These are phyloP conservation scores for Actinomucor elegans DNA, from an alignment of 371 early-diverging fungal species.

Conservation along the genomic window DNA sequence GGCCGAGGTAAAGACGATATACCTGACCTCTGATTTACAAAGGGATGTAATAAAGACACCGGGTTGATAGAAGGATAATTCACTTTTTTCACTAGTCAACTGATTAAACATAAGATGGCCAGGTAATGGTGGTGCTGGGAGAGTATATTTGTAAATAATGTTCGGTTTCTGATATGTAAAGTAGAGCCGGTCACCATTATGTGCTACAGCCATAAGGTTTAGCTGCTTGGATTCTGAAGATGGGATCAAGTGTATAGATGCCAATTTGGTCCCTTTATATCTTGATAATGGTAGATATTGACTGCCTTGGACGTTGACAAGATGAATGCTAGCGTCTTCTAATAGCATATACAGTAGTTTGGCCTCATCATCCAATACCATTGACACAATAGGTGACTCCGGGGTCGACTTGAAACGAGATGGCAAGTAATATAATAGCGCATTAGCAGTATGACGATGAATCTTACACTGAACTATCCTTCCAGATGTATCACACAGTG, in stretches of 20 bases:
- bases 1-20: conserved; percentile 2
- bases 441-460: conserved; percentile 2
- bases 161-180: background rate
- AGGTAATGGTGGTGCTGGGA: conserved; percentile 10
- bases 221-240: background rate
- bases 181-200: conserved; percentile 12
- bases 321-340: conserved; percentile 17
- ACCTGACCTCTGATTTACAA: conserved; percentile 11
- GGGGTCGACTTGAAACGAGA: conserved; percentile 10
- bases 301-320: conserved; percentile 5
- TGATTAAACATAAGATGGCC: conserved; percentile 15
- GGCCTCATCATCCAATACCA: conserved; percentile 3
- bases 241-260: conserved; percentile 11
- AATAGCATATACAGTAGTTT: conserved; percentile 1
- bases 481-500: background rate
- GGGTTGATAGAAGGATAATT: conserved; percentile 5
- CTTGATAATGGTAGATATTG: background rate
- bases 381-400: background rate
- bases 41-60: conserved; percentile 9
- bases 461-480: too few species aligned
- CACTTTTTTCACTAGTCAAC: background rate
- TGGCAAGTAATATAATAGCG: conserved; percentile 6
- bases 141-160: conserved; percentile 1
- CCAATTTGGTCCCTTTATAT: conserved; percentile 1
- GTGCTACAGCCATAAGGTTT: conserved; percentile 15